Conservation (phyloP, 805 yeast genomes). For the Spathaspora passalidarum region DNA sequence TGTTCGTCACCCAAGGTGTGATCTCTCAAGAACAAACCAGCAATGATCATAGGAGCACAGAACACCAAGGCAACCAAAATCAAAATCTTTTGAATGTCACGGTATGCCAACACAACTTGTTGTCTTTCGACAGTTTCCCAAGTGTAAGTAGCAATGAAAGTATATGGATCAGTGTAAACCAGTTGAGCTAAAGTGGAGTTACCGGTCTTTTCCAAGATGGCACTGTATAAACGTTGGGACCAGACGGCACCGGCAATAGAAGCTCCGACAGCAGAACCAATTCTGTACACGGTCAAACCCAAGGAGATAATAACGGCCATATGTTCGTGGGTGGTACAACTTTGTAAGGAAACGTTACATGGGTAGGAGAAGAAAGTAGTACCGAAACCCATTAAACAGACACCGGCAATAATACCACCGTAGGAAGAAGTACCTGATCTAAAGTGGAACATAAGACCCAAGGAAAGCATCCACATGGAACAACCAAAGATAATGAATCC, state of each 20-base stretch:
- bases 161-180: slow-evolving; percentile 45
- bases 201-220: slow-evolving; percentile 33
- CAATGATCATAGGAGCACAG: slow-evolving; percentile 48
- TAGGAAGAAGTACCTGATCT: slow-evolving; percentile 45
- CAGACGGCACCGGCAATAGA: slow-evolving; percentile 70
- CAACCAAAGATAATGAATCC: slow-evolving; percentile 59
- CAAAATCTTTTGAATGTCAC: slow-evolving; percentile 56
- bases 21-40: slow-evolving; percentile 52
- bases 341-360: slow-evolving; percentile 57
- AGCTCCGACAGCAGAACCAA: slow-evolving; percentile 64
- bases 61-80: slow-evolving; percentile 54
- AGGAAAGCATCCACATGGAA: slow-evolving; percentile 53
- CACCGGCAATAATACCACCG: slow-evolving; percentile 62
- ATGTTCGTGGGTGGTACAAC: slow-evolving; percentile 58
- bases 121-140: slow-evolving; percentile 66
- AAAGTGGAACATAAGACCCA: slow-evolving; percentile 58
- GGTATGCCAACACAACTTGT: slow-evolving; percentile 57
- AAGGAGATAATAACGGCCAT: slow-evolving; percentile 62
- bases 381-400: slow-evolving; percentile 66
- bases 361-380: slow-evolving; percentile 72
- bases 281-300: slow-evolving; percentile 54
- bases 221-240: slow-evolving; percentile 55
- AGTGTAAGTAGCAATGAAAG: slow-evolving; percentile 43
- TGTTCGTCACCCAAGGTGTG: slow-evolving; percentile 41
- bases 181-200: slow-evolving; percentile 21